Evolutionary conservation across 768 basidiomycete species (phyloP), one percentile per base, ranked within the genome.

Genomic region (Tulasnella sp.): DNA sequence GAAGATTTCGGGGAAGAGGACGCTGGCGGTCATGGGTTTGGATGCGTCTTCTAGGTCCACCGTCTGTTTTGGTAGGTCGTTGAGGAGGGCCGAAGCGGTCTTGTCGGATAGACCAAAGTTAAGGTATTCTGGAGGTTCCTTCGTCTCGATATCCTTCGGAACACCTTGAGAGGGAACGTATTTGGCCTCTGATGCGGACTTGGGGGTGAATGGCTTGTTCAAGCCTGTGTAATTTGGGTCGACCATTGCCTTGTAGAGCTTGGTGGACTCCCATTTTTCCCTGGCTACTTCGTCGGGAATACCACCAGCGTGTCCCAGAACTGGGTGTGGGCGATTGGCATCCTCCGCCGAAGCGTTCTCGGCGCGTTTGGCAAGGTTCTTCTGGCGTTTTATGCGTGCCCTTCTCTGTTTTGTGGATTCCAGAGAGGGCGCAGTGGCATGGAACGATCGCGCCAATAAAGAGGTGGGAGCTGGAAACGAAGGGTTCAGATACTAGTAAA

Each of bases 181-280:
- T 74, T 74, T 74, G 73, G n/a, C 73, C 22, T 41, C 44, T n/a
- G 44, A 74, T 34, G 73, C 73, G 8, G 73, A 18, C 20, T 74
- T 74, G 8, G 73, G 73, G 73, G 73, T 41, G 73, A 46, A 74
- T 34, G 73, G 73, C 37, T 74, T 31, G 73, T 74, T 46, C 20
- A 74, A 31, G 34, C 72, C 37, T 1, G 41, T 6, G 42, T 80
- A 34, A 14, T 73, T 44, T 22, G 64, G 78, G 24, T 75, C 44
- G 64, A 80, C 72, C 42, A 80, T 37, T 6, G 58, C 24, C 78
- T 72, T 73, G 78, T 74, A 80, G 22, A 80, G 78, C 42, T 80
- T 80, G 72, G 78, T 73, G 14, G 40, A 42, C 78, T 74, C 37
- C 78, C 78, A 80, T 72, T 42, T 75, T 46, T 80, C n/a, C 34